Evolutionary conservation across 306 rosid genomes (phyloP).

Genomic region (Citrullus mucosospermus): DNA sequence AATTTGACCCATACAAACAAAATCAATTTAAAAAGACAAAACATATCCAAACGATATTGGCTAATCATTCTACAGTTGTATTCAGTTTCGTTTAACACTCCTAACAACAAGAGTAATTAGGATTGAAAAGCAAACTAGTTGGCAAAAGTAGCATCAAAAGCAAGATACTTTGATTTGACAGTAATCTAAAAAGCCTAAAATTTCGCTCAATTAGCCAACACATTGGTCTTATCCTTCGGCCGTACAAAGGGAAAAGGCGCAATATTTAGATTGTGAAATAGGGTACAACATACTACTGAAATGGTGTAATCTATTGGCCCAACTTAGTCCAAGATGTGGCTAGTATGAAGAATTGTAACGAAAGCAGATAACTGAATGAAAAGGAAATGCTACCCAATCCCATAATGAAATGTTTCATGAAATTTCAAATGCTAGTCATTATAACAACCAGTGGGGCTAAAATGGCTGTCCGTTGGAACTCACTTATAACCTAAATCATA

Average conservation of each 20-base stretch:
- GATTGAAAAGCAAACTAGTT: neutral
- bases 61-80: neutral
- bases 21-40: neutral
- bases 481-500: constrained; percentile 28
- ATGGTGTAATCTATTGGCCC: neutral
- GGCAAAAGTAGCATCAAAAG: neutral
- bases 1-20: neutral
- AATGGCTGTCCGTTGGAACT: constrained; percentile 21
- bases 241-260: neutral
- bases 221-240: neutral
- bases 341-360: constrained; percentile 16
- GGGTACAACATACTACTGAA: neutral
- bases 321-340: constrained; percentile 15
- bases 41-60: neutral
- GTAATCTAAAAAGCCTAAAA: neutral
- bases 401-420: constrained; percentile 13
- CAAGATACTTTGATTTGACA: neutral
- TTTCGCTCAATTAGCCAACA: neutral
- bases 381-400: constrained; percentile 44
- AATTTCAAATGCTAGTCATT: constrained; percentile 20
- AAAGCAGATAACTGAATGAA: constrained; percentile 33
- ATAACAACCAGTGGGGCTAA: constrained; percentile 29
- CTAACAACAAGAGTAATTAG: neutral
- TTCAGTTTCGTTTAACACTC: neutral
- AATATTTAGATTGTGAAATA: constrained; percentile 1